Percentiles rank a stretch among this genome's conserved stretches.
Conservation (phyloP, 2,329 filamentous ascomycete species). For the Aspergillus neoniger region DNA sequence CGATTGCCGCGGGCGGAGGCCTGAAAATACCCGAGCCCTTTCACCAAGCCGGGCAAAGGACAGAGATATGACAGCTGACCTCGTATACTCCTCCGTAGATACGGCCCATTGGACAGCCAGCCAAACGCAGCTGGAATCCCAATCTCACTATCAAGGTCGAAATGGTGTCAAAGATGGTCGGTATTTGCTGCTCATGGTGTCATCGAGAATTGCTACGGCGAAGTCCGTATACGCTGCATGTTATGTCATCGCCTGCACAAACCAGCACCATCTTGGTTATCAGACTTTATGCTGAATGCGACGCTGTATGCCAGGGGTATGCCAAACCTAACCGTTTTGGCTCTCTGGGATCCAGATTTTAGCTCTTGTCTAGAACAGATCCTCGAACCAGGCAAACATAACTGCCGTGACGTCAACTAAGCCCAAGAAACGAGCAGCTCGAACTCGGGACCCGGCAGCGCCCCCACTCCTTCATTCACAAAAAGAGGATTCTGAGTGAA, state of each 20-base stretch:
- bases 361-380: not conserved
- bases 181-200: not conserved
- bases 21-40: conserved; percentile 12
- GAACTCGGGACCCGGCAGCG: not conserved
- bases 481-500: not conserved
- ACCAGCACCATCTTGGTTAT: not conserved
- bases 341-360: not conserved
- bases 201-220: not conserved
- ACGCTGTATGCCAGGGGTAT: not conserved
- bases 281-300: not conserved
- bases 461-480: not conserved
- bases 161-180: not conserved
- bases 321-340: not conserved
- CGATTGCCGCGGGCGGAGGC: conserved; percentile 11
- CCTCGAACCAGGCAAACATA: not conserved
- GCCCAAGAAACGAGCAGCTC: not conserved
- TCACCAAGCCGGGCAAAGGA: not conserved
- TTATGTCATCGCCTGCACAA: conserved; percentile 1
- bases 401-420: not conserved
- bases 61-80: not conserved
- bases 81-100: not conserved
- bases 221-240: not conserved
- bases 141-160: not conserved
- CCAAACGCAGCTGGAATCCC: not conserved
- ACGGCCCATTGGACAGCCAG: not conserved